A percentile compares a stretch with the other conserved stretches of the same genome.
phyloP scores from a whole-genome alignment of 192 early-diverging fungal genomes.

The Linnemannia hyalina region DNA sequence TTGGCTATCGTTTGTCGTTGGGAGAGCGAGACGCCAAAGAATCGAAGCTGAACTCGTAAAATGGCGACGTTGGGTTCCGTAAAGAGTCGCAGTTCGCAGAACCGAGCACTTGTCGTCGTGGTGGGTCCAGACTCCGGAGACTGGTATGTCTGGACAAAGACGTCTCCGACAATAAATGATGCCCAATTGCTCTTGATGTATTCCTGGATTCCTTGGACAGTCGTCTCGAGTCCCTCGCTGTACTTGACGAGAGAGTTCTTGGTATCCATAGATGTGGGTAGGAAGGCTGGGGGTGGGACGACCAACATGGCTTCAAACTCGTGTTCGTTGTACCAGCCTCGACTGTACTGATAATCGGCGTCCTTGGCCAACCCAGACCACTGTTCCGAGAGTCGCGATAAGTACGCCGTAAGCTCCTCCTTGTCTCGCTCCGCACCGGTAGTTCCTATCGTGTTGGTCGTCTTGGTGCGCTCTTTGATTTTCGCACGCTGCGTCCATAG shows the following conservation, averaged over 20 bases:
- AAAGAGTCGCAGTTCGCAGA: conserved; percentile 54
- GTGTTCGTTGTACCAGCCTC: conserved; percentile 64
- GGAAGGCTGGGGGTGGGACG: conserved; percentile 34
- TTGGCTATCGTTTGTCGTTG: conserved; percentile 16
- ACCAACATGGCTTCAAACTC: conserved; percentile 61
- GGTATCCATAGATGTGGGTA: conserved; percentile 44
- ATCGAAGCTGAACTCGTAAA: conserved; percentile 31
- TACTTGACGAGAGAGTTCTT: conserved; percentile 49
- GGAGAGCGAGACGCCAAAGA: conserved; percentile 31
- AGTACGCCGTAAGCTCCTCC: conserved; percentile 24
- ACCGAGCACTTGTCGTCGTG: conserved; percentile 32
- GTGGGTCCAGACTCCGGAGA: conserved; percentile 16
- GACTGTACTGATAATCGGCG: conserved; percentile 44
- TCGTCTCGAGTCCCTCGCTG: conserved; percentile 26
- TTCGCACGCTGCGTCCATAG: conserved; percentile 43
- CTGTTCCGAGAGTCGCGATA: conserved; percentile 43
- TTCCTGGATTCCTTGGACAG: conserved; percentile 23
- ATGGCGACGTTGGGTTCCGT: conserved; percentile 41
- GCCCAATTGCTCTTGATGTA: conserved; percentile 44
- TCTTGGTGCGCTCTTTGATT: conserved; percentile 21
- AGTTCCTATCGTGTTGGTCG: background rate
- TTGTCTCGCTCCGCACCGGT: conserved; percentile 4
- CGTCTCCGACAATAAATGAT: conserved; percentile 39
- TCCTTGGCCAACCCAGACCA: conserved; percentile 52
- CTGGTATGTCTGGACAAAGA: conserved; percentile 46